These are phyloP conservation scores for Pseudozyma hubeiensis DNA, from an alignment of 1,284 basidiomycete genomes.

Conservation along the genomic window DNA sequence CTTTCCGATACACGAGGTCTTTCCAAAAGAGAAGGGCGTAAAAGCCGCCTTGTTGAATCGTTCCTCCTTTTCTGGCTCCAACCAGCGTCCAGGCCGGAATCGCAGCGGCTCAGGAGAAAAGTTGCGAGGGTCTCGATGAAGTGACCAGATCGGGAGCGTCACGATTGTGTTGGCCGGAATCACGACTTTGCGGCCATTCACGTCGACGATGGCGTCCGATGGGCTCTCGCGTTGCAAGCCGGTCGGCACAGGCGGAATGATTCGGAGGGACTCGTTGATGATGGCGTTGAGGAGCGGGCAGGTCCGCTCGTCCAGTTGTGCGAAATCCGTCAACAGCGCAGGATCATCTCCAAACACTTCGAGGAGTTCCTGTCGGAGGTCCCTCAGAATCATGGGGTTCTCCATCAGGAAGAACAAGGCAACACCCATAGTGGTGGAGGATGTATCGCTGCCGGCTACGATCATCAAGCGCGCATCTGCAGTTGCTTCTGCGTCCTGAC, in stretches of 20 bases:
- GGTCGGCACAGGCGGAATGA: constrained; percentile 37
- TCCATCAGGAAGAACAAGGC: constrained; percentile 35
- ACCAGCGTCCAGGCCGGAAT: constrained; percentile 41
- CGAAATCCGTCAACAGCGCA: constrained; percentile 24
- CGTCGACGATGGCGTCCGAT: constrained; percentile 9
- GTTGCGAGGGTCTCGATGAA: constrained; percentile 41
- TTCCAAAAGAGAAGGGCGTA: constrained; percentile 40
- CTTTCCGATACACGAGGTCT: constrained; percentile 37
- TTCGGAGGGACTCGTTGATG: constrained; percentile 45
- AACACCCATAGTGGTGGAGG: constrained; percentile 36
- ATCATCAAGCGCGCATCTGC: constrained; percentile 44
- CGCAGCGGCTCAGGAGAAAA: constrained; percentile 30
- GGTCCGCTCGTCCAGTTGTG: constrained; percentile 19
- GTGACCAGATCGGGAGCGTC: constrained; percentile 30
- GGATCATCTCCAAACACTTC: constrained; percentile 26
- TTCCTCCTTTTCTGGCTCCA: constrained; percentile 24
- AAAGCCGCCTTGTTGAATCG: constrained; percentile 33
- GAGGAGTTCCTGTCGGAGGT: constrained; percentile 29
- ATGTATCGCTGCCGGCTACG: constrained; percentile 49
- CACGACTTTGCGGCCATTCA: constrained; percentile 22
- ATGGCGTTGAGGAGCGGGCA: constrained; percentile 45
- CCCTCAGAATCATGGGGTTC: constrained; percentile 12
- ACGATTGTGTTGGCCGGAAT: constrained; percentile 30
- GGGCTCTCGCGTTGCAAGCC: constrained; percentile 39
- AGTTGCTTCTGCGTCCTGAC: constrained; percentile 15